Evolutionary conservation across 371 early-diverging fungal species (phyloP).

Genomic region (Mucor sp.): DNA sequence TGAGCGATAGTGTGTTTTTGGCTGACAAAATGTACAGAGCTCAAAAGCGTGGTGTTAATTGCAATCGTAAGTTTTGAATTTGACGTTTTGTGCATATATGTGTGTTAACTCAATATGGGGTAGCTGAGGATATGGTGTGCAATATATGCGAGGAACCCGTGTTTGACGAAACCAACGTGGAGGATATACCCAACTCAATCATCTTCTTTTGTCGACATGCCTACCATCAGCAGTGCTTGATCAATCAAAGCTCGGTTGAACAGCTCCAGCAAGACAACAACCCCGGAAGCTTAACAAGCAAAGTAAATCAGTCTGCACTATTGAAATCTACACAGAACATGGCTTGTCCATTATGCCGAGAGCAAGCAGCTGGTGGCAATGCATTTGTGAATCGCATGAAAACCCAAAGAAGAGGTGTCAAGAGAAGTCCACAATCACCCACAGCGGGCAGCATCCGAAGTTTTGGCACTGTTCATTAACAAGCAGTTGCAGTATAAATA

Average conservation of each 20-base stretch:
- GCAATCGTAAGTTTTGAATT: conserved; percentile 39
- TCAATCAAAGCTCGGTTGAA: conserved; percentile 24
- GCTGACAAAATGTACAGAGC: conserved; percentile 72
- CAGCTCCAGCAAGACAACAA: conserved; percentile 16
- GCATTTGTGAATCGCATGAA: conserved; percentile 56
- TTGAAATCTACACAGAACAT: conserved; percentile 52
- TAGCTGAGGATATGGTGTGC: conserved; percentile 62
- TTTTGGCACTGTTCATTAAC: conserved; percentile 42
- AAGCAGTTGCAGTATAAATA: too few relatives aligned
- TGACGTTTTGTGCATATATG: background rate
- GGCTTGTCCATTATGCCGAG: conserved; percentile 59
- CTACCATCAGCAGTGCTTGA: conserved; percentile 71
- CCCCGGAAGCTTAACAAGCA: conserved; percentile 40
- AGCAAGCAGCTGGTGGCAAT: conserved; percentile 56
- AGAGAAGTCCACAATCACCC: conserved; percentile 17
- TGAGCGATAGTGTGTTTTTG: conserved; percentile 80
- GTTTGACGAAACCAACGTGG: conserved; percentile 41
- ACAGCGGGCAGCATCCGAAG: conserved; percentile 41
- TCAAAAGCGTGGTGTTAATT: conserved; percentile 72
- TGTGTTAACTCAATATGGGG: too few relatives aligned
- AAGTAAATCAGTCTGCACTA: conserved; percentile 58
- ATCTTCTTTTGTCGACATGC: conserved; percentile 80
- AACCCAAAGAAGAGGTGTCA: conserved; percentile 25
- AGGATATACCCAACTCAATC: conserved; percentile 46
- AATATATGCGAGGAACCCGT: conserved; percentile 63